These are phyloP conservation scores for Rosellinia necatrix DNA, from an alignment of 2,329 filamentous ascomycete genomes.

Conservation along the genomic window DNA sequence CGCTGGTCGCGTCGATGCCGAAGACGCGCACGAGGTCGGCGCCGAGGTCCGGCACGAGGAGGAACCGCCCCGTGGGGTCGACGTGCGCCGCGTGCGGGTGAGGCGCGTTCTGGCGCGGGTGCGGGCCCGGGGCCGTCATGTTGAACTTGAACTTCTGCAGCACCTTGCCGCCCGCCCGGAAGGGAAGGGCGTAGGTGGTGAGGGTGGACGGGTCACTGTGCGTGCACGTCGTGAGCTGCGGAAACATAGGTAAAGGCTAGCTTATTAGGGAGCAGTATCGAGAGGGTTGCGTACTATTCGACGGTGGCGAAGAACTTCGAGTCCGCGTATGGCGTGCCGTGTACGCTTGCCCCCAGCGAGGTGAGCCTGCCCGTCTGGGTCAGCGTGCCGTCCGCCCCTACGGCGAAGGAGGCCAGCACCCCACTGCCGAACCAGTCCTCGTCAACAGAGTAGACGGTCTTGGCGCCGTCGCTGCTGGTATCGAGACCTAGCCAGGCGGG, in stretches of 20 bases:
- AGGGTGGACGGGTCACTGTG: conserved; percentile 48
- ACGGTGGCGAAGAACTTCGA: conserved; percentile 48
- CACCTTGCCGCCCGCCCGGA: conserved; percentile 37
- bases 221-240: conserved; percentile 16
- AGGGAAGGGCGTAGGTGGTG: conserved; percentile 49
- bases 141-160: conserved; percentile 48
- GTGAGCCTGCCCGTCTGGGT: conserved; percentile 40
- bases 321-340: conserved; percentile 48
- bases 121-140: conserved; percentile 48
- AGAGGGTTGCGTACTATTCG: conserved; percentile 46
- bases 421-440: conserved; percentile 45
- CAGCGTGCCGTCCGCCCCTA: conserved; percentile 41
- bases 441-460: conserved; percentile 45
- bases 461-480: conserved; percentile 31
- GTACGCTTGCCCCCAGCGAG: conserved; percentile 45
- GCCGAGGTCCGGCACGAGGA: conserved; percentile 58
- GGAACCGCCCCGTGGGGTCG: conserved; percentile 54
- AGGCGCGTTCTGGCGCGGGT: conserved; percentile 57
- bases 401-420: conserved; percentile 42
- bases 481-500: conserved; percentile 47
- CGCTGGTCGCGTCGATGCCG: conserved; percentile 50
- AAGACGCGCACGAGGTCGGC: conserved; percentile 60
- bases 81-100: conserved; percentile 59
- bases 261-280: not conserved
- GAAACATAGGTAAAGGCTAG: too few species aligned